Evolutionary conservation across 768 basidiomycete species (phyloP).

Genomic region (Ramaria sp.): DNA sequence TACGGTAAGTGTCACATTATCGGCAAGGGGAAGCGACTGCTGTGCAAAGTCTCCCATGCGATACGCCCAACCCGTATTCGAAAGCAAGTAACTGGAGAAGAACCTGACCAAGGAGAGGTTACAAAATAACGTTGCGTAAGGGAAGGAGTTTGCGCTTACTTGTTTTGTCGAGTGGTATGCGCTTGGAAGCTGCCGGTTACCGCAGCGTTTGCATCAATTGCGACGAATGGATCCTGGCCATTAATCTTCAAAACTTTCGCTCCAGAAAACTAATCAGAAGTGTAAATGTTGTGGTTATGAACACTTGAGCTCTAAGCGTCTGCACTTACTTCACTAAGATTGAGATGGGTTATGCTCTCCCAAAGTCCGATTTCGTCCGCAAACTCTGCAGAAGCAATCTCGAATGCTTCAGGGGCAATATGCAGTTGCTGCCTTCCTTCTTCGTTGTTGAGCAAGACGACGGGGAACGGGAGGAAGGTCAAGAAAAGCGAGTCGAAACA

Average conservation of each 20-base stretch:
- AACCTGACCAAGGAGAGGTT: slow-evolving; percentile 14
- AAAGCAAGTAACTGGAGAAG: slow-evolving; percentile 24
- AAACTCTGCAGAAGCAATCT: slow-evolving; percentile 25
- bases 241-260: slow-evolving; percentile 46
- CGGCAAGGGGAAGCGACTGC: slow-evolving; percentile 38
- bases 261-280: slow-evolving; percentile 24
- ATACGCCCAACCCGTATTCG: slow-evolving; percentile 19
- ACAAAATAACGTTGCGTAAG: background rate
- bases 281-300: background rate
- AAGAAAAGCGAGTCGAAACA: slow-evolving; percentile 32
- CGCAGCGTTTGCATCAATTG: slow-evolving; percentile 39
- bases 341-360: slow-evolving; percentile 13
- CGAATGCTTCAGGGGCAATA: slow-evolving; percentile 43
- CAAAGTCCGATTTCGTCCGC: slow-evolving; percentile 33
- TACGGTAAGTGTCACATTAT: slow-evolving; percentile 37
- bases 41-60: slow-evolving; percentile 39
- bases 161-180: slow-evolving; percentile 30
- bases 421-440: slow-evolving; percentile 34
- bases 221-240: slow-evolving; percentile 36
- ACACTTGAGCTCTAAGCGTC: background rate
- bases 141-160: slow-evolving; percentile 10
- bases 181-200: slow-evolving; percentile 43
- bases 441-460: slow-evolving; percentile 36
- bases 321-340: slow-evolving; percentile 1
- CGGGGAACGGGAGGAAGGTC: background rate